phyloP scores from a whole-genome alignment of 2,329 filamentous ascomycete genomes.

The Anthostomella pinea region DNA sequence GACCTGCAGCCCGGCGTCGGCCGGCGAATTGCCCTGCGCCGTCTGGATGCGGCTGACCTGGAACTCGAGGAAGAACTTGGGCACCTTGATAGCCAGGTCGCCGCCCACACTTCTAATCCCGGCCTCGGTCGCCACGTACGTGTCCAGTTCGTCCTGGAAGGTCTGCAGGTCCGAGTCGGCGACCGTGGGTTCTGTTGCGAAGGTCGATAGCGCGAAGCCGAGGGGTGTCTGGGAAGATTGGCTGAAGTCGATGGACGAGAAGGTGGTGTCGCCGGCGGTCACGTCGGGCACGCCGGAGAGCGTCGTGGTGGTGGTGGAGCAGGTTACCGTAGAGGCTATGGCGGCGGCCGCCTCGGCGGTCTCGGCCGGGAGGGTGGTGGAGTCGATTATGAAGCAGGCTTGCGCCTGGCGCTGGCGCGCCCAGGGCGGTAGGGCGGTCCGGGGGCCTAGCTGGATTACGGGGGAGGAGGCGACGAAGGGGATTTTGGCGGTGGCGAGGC shows the following conservation, averaged over 20 bases:
- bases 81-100: conserved; percentile 55
- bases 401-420: conserved; percentile 5
- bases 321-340: conserved; percentile 47
- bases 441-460: conserved; percentile 13
- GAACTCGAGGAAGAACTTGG: conserved; percentile 61
- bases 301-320: conserved; percentile 45
- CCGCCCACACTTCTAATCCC: conserved; percentile 54
- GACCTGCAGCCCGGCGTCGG: conserved; percentile 50
- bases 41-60: conserved; percentile 59
- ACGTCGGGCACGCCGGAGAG: conserved; percentile 56
- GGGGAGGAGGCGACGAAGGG: conserved; percentile 17
- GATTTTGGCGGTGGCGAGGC: conserved; percentile 18
- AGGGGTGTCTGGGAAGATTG: conserved; percentile 46
- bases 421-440: not conserved
- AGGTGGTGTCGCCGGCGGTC: conserved; percentile 46
- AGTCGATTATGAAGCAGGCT: conserved; percentile 54
- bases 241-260: conserved; percentile 56
- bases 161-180: conserved; percentile 46
- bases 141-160: conserved; percentile 53
- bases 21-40: conserved; percentile 54
- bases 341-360: conserved; percentile 40
- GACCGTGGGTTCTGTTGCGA: conserved; percentile 50
- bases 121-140: conserved; percentile 58
- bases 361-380: conserved; percentile 48
- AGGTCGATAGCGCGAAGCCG: conserved; percentile 51